Conservation (phyloP, 2,329 filamentous ascomycete species). For the Elsinoe perseae region DNA sequence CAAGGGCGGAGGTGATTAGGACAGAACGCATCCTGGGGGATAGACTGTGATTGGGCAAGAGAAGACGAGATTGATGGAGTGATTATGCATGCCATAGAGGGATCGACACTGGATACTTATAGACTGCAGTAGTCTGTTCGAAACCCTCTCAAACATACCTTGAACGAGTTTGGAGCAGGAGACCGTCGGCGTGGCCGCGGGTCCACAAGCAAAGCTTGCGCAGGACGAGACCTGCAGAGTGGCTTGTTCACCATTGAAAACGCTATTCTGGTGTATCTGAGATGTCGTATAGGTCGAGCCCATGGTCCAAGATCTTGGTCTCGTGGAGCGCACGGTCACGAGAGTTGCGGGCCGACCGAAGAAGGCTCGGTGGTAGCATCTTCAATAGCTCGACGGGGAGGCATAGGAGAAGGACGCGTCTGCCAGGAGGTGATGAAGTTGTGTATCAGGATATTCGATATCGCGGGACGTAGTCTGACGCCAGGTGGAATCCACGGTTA, state of each 20-base stretch:
- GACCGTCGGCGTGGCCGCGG: slow-evolving; percentile 1
- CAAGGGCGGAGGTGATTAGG: slow-evolving; percentile 7
- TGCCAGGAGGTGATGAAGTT: not conserved
- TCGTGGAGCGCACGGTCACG: not conserved
- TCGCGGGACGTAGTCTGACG: slow-evolving; percentile 10
- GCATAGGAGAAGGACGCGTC: not conserved
- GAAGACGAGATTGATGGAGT: not conserved
- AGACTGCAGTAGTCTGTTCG: not conserved
- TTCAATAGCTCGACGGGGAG: slow-evolving; percentile 4
- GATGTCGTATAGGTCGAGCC: not conserved
- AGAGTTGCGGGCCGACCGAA: not conserved
- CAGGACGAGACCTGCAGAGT: slow-evolving; percentile 12
- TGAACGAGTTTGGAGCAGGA: not conserved
- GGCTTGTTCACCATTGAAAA: slow-evolving; percentile 13
- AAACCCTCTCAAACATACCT: slow-evolving; percentile 3
- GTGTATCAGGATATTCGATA: not conserved
- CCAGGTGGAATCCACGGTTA: slow-evolving; percentile 10
- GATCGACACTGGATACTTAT: slow-evolving; percentile 14
- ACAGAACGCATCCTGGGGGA: not conserved
- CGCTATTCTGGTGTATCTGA: not conserved
- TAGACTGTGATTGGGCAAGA: not conserved
- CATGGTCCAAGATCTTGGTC: not conserved
- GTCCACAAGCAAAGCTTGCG: not conserved
- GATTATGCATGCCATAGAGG: not conserved
- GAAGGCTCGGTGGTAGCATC: not conserved